Evolutionary conservation across 1,139 yeast genomes (phyloP).

Genomic region (Suhomyces guaymorum): DNA sequence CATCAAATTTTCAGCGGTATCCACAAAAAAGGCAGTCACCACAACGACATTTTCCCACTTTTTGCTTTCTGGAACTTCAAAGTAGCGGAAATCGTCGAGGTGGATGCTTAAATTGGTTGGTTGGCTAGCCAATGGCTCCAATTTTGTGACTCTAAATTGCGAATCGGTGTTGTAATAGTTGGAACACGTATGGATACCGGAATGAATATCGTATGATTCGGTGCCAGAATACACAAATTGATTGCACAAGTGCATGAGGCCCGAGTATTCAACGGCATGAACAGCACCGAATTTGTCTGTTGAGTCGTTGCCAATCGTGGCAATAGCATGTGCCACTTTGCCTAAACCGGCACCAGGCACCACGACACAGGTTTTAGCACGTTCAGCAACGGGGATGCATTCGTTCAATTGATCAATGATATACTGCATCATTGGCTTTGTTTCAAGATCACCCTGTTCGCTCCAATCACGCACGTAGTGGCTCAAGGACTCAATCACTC

Average conservation of each 20-base stretch:
- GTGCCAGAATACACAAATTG: constrained; percentile 48
- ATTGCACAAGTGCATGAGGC: constrained; percentile 67
- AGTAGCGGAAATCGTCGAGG: constrained; percentile 67
- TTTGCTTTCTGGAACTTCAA: constrained; percentile 30
- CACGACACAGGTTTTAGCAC: constrained; percentile 47
- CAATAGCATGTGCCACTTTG: constrained; percentile 63
- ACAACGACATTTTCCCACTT: constrained; percentile 54
- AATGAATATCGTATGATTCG: constrained; percentile 40
- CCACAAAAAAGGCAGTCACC: constrained; percentile 75
- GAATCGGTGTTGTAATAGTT: constrained; percentile 54
- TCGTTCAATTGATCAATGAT: constrained; percentile 36
- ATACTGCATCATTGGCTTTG: constrained; percentile 54
- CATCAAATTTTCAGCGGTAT: constrained; percentile 82
- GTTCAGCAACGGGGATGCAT: constrained; percentile 27
- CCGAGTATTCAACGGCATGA: constrained; percentile 70
- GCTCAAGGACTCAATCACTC: constrained; percentile 70
- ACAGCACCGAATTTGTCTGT: constrained; percentile 43
- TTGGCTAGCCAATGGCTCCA: constrained; percentile 32
- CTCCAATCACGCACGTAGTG: constrained; percentile 81
- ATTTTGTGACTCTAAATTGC: constrained; percentile 52
- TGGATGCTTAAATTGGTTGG: constrained; percentile 53
- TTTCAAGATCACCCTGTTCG: constrained; percentile 42
- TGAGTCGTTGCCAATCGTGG: constrained; percentile 29
- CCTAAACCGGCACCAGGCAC: constrained; percentile 86
- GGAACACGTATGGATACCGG: constrained; percentile 73